phyloP scores from a whole-genome alignment of 305 asterid genomes.

The Fraxinus angustifolia region DNA sequence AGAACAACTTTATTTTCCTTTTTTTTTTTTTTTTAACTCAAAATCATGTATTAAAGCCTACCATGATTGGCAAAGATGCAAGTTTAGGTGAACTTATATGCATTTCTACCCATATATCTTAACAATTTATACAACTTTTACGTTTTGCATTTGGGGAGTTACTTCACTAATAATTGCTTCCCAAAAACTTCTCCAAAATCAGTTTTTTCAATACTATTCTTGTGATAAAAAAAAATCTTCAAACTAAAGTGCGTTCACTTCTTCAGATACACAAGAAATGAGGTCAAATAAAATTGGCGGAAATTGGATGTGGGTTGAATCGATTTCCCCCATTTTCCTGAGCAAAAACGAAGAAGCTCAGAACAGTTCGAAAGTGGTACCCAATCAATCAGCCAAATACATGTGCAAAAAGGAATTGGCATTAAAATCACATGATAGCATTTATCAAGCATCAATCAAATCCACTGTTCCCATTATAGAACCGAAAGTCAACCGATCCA shows the following conservation, averaged over 20 bases:
- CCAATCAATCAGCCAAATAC: neutral
- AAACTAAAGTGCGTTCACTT: neutral
- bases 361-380: neutral
- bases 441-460: conserved; percentile 2
- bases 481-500: conserved; percentile 19
- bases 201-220: neutral
- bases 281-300: neutral
- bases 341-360: neutral
- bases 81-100: neutral
- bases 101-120: neutral
- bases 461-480: neutral
- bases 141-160: neutral
- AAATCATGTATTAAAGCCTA: neutral
- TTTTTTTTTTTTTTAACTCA: neutral
- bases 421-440: neutral
- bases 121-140: neutral
- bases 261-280: neutral
- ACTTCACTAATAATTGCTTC: neutral
- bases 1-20: neutral
- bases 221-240: neutral
- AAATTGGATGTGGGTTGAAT: neutral
- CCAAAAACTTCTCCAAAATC: neutral
- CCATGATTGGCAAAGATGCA: neutral
- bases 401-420: neutral
- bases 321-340: neutral